These are phyloP conservation scores for Urtica urens DNA, from an alignment of 306 rosid species.

Conservation along the genomic window DNA sequence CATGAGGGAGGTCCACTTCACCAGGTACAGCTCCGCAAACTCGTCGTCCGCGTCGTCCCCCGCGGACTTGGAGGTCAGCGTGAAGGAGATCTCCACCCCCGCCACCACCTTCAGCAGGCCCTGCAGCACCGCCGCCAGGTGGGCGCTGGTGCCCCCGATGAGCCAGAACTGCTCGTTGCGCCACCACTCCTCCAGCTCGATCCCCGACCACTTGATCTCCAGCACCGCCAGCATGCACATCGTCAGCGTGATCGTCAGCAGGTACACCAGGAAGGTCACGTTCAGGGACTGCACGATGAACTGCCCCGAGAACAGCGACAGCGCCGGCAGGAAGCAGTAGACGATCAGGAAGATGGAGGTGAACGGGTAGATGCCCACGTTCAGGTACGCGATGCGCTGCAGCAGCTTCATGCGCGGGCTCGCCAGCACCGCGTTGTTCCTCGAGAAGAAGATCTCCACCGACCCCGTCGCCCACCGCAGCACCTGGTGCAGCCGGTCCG, in stretches of 20 bases:
- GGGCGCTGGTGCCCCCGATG: slow-evolving; percentile 98
- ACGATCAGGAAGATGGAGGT: slow-evolving; percentile 89
- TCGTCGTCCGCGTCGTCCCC: slow-evolving; percentile 85
- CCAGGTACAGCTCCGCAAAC: slow-evolving; percentile 72
- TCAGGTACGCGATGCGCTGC: slow-evolving; percentile 83
- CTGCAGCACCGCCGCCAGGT: slow-evolving; percentile 89
- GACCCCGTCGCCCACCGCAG: slow-evolving; percentile 98
- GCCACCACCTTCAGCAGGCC: slow-evolving; percentile 85
- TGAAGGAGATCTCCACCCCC: slow-evolving; percentile 91
- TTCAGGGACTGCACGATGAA: slow-evolving; percentile 81
- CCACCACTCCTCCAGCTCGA: slow-evolving; percentile 98
- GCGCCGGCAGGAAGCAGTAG: slow-evolving; percentile 95
- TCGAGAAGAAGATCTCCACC: slow-evolving; percentile 90
- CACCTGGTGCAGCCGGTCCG: slow-evolving; percentile 89
- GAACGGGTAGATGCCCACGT: slow-evolving; percentile 93
- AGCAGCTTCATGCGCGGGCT: slow-evolving; percentile 77
- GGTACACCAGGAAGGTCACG: slow-evolving; percentile 77
- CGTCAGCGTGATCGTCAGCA: slow-evolving; percentile 56
- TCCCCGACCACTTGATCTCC: slow-evolving; percentile 89
- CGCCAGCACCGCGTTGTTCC: slow-evolving; percentile 83
- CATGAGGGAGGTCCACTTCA: slow-evolving; percentile 87
- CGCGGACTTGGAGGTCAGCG: slow-evolving; percentile 77
- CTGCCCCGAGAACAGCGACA: slow-evolving; percentile 91
- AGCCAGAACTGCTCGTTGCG: slow-evolving; percentile 95
- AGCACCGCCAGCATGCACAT: slow-evolving; percentile 80